Percentiles rank a stretch among this genome's conserved stretches.
Evolutionary conservation across 768 basidiomycete genomes (phyloP).

Genomic region (Pleurotus djamor): DNA sequence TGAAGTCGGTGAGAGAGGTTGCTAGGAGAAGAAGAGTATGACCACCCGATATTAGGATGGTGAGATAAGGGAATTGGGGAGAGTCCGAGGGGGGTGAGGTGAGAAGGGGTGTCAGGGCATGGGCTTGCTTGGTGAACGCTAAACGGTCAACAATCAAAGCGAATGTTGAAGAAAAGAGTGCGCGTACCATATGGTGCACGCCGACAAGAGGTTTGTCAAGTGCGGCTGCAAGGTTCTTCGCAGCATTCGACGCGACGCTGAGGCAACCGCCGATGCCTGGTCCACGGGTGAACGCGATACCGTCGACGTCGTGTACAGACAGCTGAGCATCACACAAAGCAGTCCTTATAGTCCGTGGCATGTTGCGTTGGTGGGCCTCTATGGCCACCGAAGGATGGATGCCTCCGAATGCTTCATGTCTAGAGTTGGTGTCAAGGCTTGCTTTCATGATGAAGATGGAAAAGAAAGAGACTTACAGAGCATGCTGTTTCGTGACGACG

Average conservation of each 20-base stretch:
- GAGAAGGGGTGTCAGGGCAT: slow-evolving; percentile 79
- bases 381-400: slow-evolving; percentile 82
- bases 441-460: not conserved
- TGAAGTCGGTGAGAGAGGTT: slow-evolving; percentile 52
- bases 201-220: slow-evolving; percentile 80
- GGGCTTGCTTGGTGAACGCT: slow-evolving; percentile 70
- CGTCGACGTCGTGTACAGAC: slow-evolving; percentile 65
- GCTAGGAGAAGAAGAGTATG: slow-evolving; percentile 89
- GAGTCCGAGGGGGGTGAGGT: slow-evolving; percentile 43
- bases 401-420: slow-evolving; percentile 63
- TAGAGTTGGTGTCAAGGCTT: slow-evolving; percentile 18
- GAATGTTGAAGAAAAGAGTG: not conserved
- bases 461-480: slow-evolving; percentile 37
- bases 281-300: slow-evolving; percentile 89
- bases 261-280: slow-evolving; percentile 80
- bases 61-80: slow-evolving; percentile 82
- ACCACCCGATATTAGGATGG: slow-evolving; percentile 89
- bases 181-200: slow-evolving; percentile 90
- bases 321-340: slow-evolving; percentile 70
- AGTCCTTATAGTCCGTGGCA: slow-evolving; percentile 71
- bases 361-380: slow-evolving; percentile 72
- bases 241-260: slow-evolving; percentile 74
- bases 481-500: slow-evolving; percentile 82
- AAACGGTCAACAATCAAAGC: slow-evolving; percentile 2
- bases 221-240: slow-evolving; percentile 82